Evolutionary conservation across 2,329 filamentous ascomycete species (phyloP).

Genomic region (Pseudocercospora eumusae): DNA sequence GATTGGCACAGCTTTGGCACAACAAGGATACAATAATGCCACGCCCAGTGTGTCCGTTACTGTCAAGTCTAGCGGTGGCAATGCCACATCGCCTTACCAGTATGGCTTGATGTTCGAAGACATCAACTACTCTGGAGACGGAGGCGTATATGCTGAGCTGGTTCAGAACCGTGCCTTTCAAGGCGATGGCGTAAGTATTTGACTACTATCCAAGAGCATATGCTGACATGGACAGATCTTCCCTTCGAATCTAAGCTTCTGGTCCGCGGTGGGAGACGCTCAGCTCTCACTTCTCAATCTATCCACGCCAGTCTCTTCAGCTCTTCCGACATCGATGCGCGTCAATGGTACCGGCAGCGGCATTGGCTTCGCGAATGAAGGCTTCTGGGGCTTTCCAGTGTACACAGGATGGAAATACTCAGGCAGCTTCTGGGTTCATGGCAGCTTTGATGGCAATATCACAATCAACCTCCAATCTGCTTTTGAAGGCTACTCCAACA

Average conservation of each 20-base stretch:
- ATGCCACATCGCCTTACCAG: conserved; percentile 18
- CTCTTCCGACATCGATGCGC: conserved; percentile 55
- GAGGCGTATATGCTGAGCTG: conserved; percentile 70
- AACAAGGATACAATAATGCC: background rate
- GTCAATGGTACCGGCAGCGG: conserved; percentile 36
- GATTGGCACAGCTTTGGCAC: background rate
- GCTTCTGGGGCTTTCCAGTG: conserved; percentile 40
- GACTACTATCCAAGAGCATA: conserved; percentile 9
- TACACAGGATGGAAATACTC: conserved; percentile 33
- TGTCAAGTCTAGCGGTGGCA: conserved; percentile 21
- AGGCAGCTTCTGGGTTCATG: conserved; percentile 39
- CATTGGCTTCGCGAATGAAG: conserved; percentile 49
- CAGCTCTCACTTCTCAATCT: conserved; percentile 52
- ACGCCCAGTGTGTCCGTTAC: conserved; percentile 10
- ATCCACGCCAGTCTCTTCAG: conserved; percentile 54
- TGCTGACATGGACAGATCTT: conserved; percentile 41
- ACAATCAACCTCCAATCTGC: conserved; percentile 35
- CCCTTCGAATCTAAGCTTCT: conserved; percentile 42
- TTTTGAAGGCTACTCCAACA: conserved; percentile 44
- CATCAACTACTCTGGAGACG: conserved; percentile 63
- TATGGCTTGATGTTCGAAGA: conserved; percentile 47
- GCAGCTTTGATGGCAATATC: conserved; percentile 35
- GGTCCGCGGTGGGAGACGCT: conserved; percentile 56
- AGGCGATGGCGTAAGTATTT: conserved; percentile 42
- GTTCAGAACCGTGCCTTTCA: conserved; percentile 72